Evolutionary conservation across 352 stramenopile species (phyloP).

Genomic region (Pythium vanterpoolii): DNA sequence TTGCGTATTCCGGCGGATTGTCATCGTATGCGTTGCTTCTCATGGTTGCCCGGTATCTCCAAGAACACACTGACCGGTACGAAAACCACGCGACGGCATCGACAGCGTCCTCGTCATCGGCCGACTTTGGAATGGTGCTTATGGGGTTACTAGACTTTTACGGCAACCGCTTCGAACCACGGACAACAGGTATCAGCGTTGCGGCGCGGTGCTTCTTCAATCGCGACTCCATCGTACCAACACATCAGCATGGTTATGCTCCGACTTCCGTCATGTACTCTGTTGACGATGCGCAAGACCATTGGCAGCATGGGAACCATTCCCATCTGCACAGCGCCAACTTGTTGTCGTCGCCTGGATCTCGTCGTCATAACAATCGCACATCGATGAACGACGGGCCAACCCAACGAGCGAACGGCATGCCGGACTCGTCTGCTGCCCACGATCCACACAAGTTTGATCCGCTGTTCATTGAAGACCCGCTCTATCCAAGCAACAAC

Average conservation of each 20-base stretch:
- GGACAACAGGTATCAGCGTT: slow-evolving; percentile 89
- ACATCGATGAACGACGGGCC: slow-evolving; percentile 58
- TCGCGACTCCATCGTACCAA: slow-evolving; percentile 47
- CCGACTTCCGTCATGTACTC: slow-evolving; percentile 19
- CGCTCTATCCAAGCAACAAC: slow-evolving; percentile 92
- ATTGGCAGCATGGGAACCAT: slow-evolving; percentile 57
- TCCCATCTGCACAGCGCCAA: slow-evolving; percentile 51
- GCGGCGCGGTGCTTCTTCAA: slow-evolving; percentile 80
- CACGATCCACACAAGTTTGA: slow-evolving; percentile 92
- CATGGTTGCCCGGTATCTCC: slow-evolving; percentile 93
- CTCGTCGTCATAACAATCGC: slow-evolving; percentile 63
- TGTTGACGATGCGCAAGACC: slow-evolving; percentile 58
- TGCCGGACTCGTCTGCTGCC: slow-evolving; percentile 30
- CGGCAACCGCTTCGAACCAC: slow-evolving; percentile 92
- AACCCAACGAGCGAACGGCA: slow-evolving; percentile 1
- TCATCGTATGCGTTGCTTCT: slow-evolving; percentile 96
- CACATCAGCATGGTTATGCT: slow-evolving; percentile 26
- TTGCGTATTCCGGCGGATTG: slow-evolving; percentile 95
- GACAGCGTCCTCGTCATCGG: slow-evolving; percentile 32
- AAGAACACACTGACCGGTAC: slow-evolving; percentile 72
- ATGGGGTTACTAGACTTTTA: slow-evolving; percentile 98
- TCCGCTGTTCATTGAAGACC: slow-evolving; percentile 95
- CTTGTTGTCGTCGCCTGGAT: slow-evolving; percentile 52
- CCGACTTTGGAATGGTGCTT: slow-evolving; percentile 93
- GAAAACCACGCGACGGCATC: slow-evolving; percentile 23